A percentile compares a stretch with the other conserved stretches of the same genome.
phyloP scores from a whole-genome alignment of 192 early-diverging fungal genomes.

The Coemansia sp. region DNA sequence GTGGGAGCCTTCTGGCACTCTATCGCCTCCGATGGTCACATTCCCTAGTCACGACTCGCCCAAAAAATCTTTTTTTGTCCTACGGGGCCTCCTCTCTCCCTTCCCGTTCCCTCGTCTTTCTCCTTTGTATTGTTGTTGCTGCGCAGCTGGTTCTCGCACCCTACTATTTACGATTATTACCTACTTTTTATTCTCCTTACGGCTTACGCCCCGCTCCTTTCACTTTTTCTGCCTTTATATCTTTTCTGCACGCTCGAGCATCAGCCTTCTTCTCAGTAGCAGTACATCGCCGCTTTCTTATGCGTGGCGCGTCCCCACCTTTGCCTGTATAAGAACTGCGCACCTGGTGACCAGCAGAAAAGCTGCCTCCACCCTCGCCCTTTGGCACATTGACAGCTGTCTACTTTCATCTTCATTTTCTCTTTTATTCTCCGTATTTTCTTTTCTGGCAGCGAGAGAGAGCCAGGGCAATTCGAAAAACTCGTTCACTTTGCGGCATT shows the following conservation, averaged over 20 bases:
- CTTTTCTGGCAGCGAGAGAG: not conserved
- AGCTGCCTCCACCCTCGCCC: not conserved
- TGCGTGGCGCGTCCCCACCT: not conserved
- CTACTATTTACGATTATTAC: conserved; percentile 5
- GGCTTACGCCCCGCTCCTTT: not conserved
- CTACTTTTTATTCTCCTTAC: not conserved
- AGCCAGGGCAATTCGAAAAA: not conserved
- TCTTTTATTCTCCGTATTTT: not conserved
- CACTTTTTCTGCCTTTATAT: not conserved
- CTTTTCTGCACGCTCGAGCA: not conserved
- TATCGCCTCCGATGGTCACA: not conserved
- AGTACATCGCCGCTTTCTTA: not conserved
- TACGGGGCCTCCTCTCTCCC: not conserved
- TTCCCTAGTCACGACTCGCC: conserved; percentile 3
- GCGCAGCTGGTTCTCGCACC: conserved; percentile 7
- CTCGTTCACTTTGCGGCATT: not conserved
- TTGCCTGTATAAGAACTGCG: not conserved
- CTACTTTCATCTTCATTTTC: not conserved
- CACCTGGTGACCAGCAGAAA: conserved; percentile 1
- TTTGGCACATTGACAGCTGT: conserved; percentile 1
- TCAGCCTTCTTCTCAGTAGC: not conserved
- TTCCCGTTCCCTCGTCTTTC: not conserved
- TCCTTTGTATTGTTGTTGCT: conserved; percentile 1
- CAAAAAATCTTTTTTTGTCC: not conserved
- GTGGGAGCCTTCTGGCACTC: not conserved